Conservation (phyloP, 2,329 filamentous ascomycete genomes). For the Xylariales sp. region DNA sequence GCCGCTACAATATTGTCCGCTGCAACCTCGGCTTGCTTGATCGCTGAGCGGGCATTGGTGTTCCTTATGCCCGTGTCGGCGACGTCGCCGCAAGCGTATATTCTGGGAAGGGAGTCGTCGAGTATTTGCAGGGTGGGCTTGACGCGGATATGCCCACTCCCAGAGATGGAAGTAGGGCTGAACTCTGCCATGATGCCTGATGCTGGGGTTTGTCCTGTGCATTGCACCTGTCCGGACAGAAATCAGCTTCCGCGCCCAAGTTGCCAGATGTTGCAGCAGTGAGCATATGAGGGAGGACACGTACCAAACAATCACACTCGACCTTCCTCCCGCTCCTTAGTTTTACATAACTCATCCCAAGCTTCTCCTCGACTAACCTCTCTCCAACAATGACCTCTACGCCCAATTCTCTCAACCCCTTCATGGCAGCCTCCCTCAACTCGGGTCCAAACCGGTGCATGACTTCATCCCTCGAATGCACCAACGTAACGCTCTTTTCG, state of each 20-base stretch:
- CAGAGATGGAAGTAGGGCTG: conserved; percentile 38
- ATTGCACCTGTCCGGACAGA: conserved; percentile 52
- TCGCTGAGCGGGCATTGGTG: conserved; percentile 51
- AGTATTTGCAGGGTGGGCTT: conserved; percentile 52
- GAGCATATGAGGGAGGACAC: too few relatives aligned
- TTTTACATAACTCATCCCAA: too few relatives aligned
- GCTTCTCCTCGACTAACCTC: conserved; percentile 34
- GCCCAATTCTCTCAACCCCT: conserved; percentile 40
- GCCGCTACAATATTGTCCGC: conserved; percentile 49
- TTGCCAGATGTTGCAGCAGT: too few relatives aligned
- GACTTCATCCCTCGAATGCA: conserved; percentile 51
- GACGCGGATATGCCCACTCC: conserved; percentile 47
- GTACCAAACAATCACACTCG: too few relatives aligned
- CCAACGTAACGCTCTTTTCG: conserved; percentile 49
- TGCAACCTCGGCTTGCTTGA: conserved; percentile 47
- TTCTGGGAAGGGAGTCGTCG: conserved; percentile 35
- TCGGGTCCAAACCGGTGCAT: conserved; percentile 47
- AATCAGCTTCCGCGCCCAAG: too few relatives aligned
- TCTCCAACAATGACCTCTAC: conserved; percentile 49
- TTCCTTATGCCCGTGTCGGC: conserved; percentile 45
- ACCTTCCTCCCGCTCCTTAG: too few relatives aligned
- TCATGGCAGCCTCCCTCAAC: conserved; percentile 33
- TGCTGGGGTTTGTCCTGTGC: conserved; percentile 55
- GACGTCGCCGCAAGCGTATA: conserved; percentile 63
- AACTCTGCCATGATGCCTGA: conserved; percentile 42